Conservation (phyloP, 345 rosid genomes). For the Diplotaxis tenuifolia region DNA sequence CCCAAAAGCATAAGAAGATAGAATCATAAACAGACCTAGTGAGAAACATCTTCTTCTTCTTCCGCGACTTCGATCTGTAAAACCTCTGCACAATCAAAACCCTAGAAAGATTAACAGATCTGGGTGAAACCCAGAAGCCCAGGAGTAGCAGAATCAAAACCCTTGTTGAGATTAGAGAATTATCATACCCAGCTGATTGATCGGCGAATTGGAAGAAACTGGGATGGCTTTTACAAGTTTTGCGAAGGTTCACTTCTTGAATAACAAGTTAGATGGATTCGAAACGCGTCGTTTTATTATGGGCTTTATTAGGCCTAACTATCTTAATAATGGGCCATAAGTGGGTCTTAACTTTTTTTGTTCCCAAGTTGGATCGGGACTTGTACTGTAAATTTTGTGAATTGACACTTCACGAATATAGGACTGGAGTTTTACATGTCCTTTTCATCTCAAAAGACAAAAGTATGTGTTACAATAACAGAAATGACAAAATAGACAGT, state of each 20-base stretch:
- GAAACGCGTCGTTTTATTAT: conserved; percentile 13
- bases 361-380: neutral
- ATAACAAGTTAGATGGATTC: conserved; percentile 28
- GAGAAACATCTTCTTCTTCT: conserved; percentile 54
- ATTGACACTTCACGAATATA: neutral
- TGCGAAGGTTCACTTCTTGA: conserved; percentile 33
- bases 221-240: neutral
- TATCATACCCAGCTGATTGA: conserved; percentile 13
- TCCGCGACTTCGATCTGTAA: conserved; percentile 31
- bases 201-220: conserved; percentile 25
- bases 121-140: neutral
- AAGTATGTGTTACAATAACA: conserved; percentile 16
- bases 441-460: neutral
- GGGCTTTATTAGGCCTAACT: conserved; percentile 24
- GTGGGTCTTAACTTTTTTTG: neutral
- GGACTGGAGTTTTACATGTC: conserved; percentile 11
- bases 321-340: neutral
- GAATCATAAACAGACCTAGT: conserved; percentile 47
- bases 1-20: conserved; percentile 10
- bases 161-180: neutral
- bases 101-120: conserved; percentile 12
- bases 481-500: conserved; percentile 28
- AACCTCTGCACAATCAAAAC: conserved; percentile 32
- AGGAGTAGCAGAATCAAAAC: neutral
- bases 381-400: neutral